Evolutionary conservation across 2,329 filamentous ascomycete genomes (phyloP), one percentile per base, ranked within the genome.

Genomic region (Arthrobotrys entomopaga): DNA sequence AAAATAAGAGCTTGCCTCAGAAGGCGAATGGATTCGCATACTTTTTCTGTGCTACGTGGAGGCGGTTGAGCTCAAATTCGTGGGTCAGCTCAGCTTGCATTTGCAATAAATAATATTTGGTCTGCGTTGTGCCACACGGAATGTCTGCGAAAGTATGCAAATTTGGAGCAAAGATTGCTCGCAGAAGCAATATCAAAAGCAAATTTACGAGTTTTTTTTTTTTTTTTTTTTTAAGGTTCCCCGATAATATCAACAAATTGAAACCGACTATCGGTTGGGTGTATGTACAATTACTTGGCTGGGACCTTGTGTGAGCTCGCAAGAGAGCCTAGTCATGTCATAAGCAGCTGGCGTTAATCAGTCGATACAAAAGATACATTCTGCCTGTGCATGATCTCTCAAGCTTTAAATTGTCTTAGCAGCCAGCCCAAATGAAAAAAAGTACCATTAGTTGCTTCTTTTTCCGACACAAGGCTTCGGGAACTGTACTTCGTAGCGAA

Each of bases 311-410:
- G 29, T 34, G 29, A 52, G 16, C 49, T 26, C 16, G 20, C 16
- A 52, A 20, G 19, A n/a, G 40, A 42, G n/a, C n/a, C 43, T 34
- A 34, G 29, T 34, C 29, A 34, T 34, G 29, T 34, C 29, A 34
- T 34, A 34, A 34, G 29, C 29, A 34, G 29, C 29, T 34, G 29
- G 29, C 22, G 16, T 26, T 15, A 53, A 53, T 53, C 22, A 50
- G 49, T 20, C 24, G 53, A 43, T 57, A 57, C 53, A 43, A 57
- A 57, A 57, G 29, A 43, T 43, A 57, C 53, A 57, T 57, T 56
- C 29, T 57, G 38, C 16, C 19, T 10, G 2, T 16, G 29, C 34
- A 57, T n/a, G n/a, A n/a, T 43, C 34, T 34, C 29, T 34, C 29
- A 6, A 34, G 29, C 29, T 34, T 34, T 24, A 57, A 15, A n/a